Percentiles rank a stretch among this genome's conserved stretches.
These are phyloP conservation scores for Trichoderma simmonsii DNA, from an alignment of 2,329 filamentous ascomycete genomes.

Conservation along the genomic window DNA sequence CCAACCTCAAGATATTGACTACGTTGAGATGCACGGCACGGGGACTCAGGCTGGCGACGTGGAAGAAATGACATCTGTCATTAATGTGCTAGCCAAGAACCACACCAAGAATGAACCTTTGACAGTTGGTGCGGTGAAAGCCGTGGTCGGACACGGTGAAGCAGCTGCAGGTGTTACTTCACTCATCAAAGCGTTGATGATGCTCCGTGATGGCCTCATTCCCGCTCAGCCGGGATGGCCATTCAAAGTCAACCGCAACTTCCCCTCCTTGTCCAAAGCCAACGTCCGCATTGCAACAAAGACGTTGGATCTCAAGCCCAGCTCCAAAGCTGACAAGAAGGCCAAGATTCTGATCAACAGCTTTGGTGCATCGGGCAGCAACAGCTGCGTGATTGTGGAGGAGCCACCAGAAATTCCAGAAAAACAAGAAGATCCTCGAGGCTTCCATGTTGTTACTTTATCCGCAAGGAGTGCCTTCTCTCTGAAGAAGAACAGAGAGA, in stretches of 20 bases:
- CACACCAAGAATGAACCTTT: not conserved
- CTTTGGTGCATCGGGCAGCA: not conserved
- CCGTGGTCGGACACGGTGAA: not conserved
- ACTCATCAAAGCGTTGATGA: not conserved
- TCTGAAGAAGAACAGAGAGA: not conserved
- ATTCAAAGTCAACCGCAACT: not conserved
- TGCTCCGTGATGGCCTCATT: not conserved
- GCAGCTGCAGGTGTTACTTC: not conserved
- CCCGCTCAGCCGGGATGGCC: not conserved
- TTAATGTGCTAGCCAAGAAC: not conserved
- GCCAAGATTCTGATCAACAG: not conserved
- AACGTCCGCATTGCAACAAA: not conserved
- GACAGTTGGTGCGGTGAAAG: not conserved
- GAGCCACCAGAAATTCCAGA: not conserved
- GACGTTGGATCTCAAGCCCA: not conserved
- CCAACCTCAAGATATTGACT: conserved; percentile 71
- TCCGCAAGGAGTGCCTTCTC: not conserved
- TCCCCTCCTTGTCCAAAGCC: not conserved
- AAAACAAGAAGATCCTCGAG: not conserved
- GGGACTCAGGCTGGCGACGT: conserved; percentile 82
- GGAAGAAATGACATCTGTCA: conserved; percentile 74
- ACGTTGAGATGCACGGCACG: conserved; percentile 86
- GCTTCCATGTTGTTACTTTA: not conserved
- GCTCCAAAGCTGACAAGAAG: not conserved
- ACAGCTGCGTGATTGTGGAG: not conserved